phyloP scores from a whole-genome alignment of 257 asterid species.

The Rauvolfia tetraphylla region DNA sequence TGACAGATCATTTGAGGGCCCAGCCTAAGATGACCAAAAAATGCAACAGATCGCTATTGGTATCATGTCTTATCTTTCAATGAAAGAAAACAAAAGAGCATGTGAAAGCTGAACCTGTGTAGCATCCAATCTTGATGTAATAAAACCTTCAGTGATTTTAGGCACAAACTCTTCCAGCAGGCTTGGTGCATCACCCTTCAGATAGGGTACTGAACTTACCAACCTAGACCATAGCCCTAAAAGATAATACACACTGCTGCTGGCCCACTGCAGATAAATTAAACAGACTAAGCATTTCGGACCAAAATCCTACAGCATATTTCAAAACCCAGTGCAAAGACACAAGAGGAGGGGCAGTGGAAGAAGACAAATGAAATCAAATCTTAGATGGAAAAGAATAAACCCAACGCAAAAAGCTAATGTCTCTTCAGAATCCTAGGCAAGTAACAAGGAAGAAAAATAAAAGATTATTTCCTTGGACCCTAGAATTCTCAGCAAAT shows the following conservation, averaged over 20 bases:
- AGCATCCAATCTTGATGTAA: slow-evolving; percentile 90
- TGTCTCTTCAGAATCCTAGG: background rate
- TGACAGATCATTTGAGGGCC: slow-evolving; percentile 67
- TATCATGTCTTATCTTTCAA: background rate
- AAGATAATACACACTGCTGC: slow-evolving; percentile 95
- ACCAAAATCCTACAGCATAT: background rate
- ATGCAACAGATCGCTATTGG: background rate
- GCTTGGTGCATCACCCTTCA: slow-evolving; percentile 97
- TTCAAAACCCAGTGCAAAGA: background rate
- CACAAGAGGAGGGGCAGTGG: background rate
- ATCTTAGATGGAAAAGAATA: background rate
- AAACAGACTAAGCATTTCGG: slow-evolving; percentile 11
- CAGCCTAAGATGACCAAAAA: slow-evolving; percentile 51
- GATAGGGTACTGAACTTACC: slow-evolving; percentile 91
- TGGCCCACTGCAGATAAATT: slow-evolving; percentile 78
- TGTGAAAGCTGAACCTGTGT: slow-evolving; percentile 60
- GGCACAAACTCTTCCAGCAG: slow-evolving; percentile 97
- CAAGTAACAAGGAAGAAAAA: slow-evolving; percentile 4
- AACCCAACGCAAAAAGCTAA: background rate
- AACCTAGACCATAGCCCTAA: slow-evolving; percentile 98
- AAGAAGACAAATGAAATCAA: background rate
- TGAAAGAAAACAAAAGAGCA: background rate
- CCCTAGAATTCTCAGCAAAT: background rate
- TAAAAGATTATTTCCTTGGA: background rate
- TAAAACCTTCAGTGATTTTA: slow-evolving; percentile 84